Evolutionary conservation across 1,284 basidiomycete genomes (phyloP), one percentile per base, ranked within the genome.

Genomic region (Phylloporus sp.): DNA sequence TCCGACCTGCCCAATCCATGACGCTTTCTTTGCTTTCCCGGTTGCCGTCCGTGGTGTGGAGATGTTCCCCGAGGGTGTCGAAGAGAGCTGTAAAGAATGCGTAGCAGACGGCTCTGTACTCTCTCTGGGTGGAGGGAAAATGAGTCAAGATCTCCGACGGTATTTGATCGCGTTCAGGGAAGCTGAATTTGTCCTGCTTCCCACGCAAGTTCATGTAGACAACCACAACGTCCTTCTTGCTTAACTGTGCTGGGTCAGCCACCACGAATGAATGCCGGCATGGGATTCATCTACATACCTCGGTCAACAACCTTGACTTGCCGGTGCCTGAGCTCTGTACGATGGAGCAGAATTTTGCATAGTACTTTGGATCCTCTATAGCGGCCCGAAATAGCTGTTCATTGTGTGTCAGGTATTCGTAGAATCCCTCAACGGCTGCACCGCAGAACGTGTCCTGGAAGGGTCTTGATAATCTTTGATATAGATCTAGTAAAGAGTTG

Each of bases 291-390:
- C 18, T 2, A 12, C 13, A 44, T 42, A 66, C 70, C 66, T 73
- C 68, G 0, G 61, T 66, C 6, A 72, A 13, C 37, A 72, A 42
- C 22, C 70, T 66, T 7, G 71, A 65, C 54, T 73, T 72, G 0
- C 71, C 70, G 0, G 70, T 71, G 0, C 71, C 70, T 0, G 71
- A 73, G 13, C 70, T 71, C 26, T 71, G 70, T 0, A 72, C 63
- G 13, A 71, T 37, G 1, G 70, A 66, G 42, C 70, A 71, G 26
- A 69, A 62, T 37, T 56, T 70, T 51, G 66, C 64, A 4, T 70
- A 67, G 37, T 71, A 69, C 22, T 1, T 4, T 1, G 49, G 57
- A 32, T 22, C 29, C 1, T 7, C 2, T 7, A 10, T n/a, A n/a
- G n/a, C 29, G 6, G 6, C 37, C 18, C 37, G 46, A 56, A 72